phyloP scores from a whole-genome alignment of 192 early-diverging fungal genomes.

The Linnemannia exigua region DNA sequence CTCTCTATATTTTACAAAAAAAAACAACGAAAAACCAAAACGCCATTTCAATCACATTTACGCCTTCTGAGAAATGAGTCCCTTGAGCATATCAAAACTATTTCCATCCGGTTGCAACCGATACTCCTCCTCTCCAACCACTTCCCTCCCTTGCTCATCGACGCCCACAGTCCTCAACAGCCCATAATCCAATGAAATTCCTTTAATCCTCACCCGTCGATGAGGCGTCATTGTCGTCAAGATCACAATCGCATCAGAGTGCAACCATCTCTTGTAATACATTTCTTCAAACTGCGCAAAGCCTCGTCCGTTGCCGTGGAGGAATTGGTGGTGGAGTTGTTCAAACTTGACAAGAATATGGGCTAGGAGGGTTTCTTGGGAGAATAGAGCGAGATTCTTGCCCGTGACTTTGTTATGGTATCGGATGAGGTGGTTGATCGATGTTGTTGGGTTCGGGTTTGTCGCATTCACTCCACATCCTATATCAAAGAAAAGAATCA shows the following conservation, averaged over 20 bases:
- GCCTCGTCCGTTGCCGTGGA: conserved; percentile 62
- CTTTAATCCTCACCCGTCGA: conserved; percentile 73
- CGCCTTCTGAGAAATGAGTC: conserved; percentile 82
- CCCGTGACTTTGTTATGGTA: conserved; percentile 67
- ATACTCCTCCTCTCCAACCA: conserved; percentile 26
- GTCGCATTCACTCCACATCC: conserved; percentile 91
- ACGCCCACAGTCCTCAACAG: conserved; percentile 78
- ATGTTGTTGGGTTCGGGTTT: conserved; percentile 89
- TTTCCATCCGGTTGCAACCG: conserved; percentile 95
- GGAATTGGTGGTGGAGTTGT: conserved; percentile 80
- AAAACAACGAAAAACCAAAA: no score
- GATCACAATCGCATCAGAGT: conserved; percentile 65
- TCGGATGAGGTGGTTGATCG: conserved; percentile 85
- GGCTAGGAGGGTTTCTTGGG: conserved; percentile 78
- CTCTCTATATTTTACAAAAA: neutral
- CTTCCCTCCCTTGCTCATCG: conserved; percentile 52
- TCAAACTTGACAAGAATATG: conserved; percentile 82
- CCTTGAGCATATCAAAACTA: conserved; percentile 97
- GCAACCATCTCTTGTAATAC: conserved; percentile 94
- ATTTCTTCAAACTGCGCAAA: conserved; percentile 79
- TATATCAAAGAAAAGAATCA: no score
- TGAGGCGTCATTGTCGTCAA: conserved; percentile 47
- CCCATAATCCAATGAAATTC: conserved; percentile 82
- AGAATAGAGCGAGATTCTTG: conserved; percentile 65
- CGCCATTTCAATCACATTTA: no score